Evolutionary conservation across 2,329 filamentous ascomycete species (phyloP), one percentile per base, ranked within the genome.

Genomic region (Colletotrichum brevisporum): DNA sequence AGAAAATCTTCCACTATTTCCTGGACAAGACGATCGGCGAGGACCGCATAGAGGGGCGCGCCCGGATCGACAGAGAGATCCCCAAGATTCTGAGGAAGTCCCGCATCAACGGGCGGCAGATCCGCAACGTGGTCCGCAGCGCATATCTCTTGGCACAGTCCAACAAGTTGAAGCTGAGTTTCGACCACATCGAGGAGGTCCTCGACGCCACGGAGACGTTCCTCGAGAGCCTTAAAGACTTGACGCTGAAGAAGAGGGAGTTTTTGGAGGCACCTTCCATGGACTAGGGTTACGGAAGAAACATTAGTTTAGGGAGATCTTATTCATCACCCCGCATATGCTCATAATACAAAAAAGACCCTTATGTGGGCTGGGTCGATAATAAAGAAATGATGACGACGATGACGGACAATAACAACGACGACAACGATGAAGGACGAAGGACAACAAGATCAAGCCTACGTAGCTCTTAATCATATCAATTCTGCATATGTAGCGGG

Each of bases 1-100:
- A 52, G 26, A 52, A 52, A 15, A 52, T 52, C 13, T 52, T 52
- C 48, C 48, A 52, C 26, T 24, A 52, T 15, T 52, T 52, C n/a
- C 26, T 52, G n/a, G 48, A 52, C n/a, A 43, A 43, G 16, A 27
- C 18, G 13, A 27, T 52, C n/a, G 48, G 26, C 18, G 48, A 52
- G 13, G 13, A 21, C 26, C 48, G n/a, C 10, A 52, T 52, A 13
- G 48, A 21, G 12, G 48, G 26, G 6, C 48, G 48, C 18, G n/a
- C 12, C 3, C 18, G 18, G 18, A 52, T 52, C 26, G 13, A 52
- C 48, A 52, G n/a, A 13, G 48, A 52, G 48, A 27, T 52, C 13
- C 18, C 6, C 12, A 52, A 27, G 18, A 52, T 52, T 10, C 18
- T 52, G 6, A 52, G 13, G 48, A 21, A 27, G 26, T 21, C 48